Evolutionary conservation across 805 yeast genomes (phyloP).

Genomic region (Zygosaccharomyces pseudorouxii): DNA sequence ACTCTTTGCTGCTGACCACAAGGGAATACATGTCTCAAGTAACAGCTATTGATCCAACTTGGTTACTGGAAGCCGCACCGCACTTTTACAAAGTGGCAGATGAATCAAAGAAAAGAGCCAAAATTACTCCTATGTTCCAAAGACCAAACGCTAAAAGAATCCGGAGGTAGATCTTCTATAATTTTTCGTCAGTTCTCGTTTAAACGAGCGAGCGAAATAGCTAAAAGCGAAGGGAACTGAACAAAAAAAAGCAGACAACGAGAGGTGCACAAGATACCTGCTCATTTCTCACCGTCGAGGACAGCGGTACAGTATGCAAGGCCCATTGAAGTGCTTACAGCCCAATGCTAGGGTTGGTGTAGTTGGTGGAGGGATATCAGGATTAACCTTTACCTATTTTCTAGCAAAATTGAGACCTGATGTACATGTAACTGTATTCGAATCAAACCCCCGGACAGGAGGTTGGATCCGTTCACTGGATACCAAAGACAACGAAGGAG

Average conservation of each 20-base stretch:
- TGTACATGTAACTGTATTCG: conserved; percentile 57
- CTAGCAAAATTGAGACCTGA: conserved; percentile 74
- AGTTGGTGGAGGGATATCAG: conserved; percentile 86
- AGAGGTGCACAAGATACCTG: not conserved
- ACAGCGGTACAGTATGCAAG: conserved; percentile 12
- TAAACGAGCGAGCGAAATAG: not conserved
- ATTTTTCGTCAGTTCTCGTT: not conserved
- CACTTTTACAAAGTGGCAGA: conserved; percentile 66
- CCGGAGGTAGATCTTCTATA: conserved; percentile 23
- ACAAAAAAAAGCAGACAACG: not conserved
- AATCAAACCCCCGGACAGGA: conserved; percentile 52
- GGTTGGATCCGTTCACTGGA: conserved; percentile 70
- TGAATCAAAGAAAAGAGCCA: conserved; percentile 52
- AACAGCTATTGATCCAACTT: conserved; percentile 72
- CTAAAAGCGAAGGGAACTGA: not conserved
- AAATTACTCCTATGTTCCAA: conserved; percentile 67
- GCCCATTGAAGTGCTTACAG: conserved; percentile 22
- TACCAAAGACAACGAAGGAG: conserved; percentile 31
- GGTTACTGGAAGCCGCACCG: conserved; percentile 70
- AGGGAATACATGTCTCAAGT: conserved; percentile 91
- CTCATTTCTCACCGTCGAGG: not conserved
- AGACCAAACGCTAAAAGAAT: conserved; percentile 70
- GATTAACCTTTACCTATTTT: conserved; percentile 68
- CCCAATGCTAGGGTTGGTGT: conserved; percentile 53
- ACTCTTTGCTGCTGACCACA: conserved; percentile 74